These are phyloP conservation scores for Canavalia ensiformis DNA, from an alignment of 306 rosid genomes.

Conservation along the genomic window DNA sequence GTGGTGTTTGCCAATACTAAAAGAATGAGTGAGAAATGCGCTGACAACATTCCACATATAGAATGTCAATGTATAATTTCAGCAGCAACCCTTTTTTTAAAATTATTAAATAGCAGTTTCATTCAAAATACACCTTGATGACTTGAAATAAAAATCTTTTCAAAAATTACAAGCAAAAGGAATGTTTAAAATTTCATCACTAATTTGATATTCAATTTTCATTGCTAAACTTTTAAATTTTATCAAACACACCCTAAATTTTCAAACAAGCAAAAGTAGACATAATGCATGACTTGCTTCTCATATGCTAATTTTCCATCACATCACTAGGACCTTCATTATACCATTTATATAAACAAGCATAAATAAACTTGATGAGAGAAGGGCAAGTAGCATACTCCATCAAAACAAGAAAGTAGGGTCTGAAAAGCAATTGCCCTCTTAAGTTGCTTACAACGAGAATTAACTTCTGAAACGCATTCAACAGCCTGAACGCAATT, in stretches of 20 bases:
- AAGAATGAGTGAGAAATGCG: not conserved
- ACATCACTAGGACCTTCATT: not conserved
- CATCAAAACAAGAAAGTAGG: constrained; percentile 68
- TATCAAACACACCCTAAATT: constrained; percentile 10
- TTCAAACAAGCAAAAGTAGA: constrained; percentile 25
- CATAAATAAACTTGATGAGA: constrained; percentile 36
- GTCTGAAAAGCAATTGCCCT: constrained; percentile 75
- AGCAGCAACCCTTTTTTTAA: not conserved
- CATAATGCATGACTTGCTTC: constrained; percentile 22
- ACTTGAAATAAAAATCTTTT: not conserved
- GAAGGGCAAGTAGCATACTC: constrained; percentile 58
- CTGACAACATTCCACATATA: not conserved
- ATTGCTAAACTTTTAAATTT: not conserved
- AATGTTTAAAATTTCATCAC: constrained; percentile 1
- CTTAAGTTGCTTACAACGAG: constrained; percentile 77
- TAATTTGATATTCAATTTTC: not conserved
- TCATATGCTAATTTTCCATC: constrained; percentile 1
- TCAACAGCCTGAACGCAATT: constrained; percentile 82
- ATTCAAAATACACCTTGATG: not conserved
- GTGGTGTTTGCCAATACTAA: not conserved
- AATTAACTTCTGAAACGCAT: constrained; percentile 67
- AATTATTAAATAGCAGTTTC: not conserved
- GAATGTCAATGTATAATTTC: not conserved
- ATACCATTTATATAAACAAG: not conserved
- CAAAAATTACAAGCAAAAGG: not conserved